Conservation (phyloP, 306 rosid genomes). For the Cucurbita argyrosperma region DNA sequence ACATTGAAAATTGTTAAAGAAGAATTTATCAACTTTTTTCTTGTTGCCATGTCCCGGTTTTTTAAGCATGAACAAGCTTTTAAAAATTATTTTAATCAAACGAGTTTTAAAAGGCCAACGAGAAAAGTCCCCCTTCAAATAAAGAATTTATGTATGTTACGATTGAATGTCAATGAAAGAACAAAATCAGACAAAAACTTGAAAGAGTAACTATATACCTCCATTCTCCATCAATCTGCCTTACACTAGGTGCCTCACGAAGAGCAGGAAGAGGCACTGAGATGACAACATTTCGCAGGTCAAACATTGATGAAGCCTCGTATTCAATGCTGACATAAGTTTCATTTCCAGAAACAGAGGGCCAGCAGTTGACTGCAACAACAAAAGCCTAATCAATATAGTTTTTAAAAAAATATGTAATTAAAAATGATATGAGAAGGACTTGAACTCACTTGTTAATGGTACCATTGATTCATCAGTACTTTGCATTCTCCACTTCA, state of each 20-base stretch:
- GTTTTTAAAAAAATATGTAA: background rate
- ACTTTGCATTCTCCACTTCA: slow-evolving; percentile 98
- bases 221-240: slow-evolving; percentile 93
- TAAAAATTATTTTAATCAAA: background rate
- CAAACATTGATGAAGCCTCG: slow-evolving; percentile 85
- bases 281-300: slow-evolving; percentile 68
- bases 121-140: background rate
- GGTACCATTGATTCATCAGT: slow-evolving; percentile 89
- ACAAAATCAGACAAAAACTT: background rate
- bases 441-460: slow-evolving; percentile 61
- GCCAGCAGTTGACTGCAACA: slow-evolving; percentile 96
- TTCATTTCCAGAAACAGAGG: slow-evolving; percentile 90
- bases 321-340: slow-evolving; percentile 93
- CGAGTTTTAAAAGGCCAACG: background rate
- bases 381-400: background rate
- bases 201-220: slow-evolving; percentile 31
- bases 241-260: slow-evolving; percentile 76
- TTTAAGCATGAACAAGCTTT: background rate
- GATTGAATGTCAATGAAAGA: background rate
- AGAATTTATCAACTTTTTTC: background rate
- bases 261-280: slow-evolving; percentile 96
- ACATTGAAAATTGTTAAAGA: background rate
- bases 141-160: background rate
- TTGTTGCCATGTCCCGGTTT: background rate
- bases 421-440: background rate